Evolutionary conservation across 495 filamentous ascomycete species (phyloP).

Genomic region (Annulohypoxylon moriforme): DNA sequence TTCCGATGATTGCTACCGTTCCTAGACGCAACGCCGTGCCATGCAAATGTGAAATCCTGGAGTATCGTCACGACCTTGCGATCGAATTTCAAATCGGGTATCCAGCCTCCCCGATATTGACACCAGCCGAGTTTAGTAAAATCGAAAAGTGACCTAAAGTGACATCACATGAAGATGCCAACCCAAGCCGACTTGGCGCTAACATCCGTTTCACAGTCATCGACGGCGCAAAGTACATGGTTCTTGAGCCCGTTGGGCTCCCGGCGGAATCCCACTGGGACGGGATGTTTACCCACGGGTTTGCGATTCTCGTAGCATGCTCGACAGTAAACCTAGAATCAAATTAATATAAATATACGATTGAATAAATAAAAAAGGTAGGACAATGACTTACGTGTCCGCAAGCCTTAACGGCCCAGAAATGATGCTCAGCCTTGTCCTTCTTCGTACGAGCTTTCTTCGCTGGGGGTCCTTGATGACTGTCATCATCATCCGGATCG

Average conservation of each 20-base stretch:
- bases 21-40: slow-evolving; percentile 24
- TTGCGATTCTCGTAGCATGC: slow-evolving; percentile 57
- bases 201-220: slow-evolving; percentile 56
- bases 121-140: not conserved
- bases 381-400: slow-evolving; percentile 56
- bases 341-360: slow-evolving; percentile 8
- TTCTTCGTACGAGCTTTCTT: slow-evolving; percentile 56
- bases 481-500: slow-evolving; percentile 50
- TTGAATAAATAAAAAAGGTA: not conserved
- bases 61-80: slow-evolving; percentile 3
- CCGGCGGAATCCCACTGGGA: slow-evolving; percentile 40
- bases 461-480: slow-evolving; percentile 37
- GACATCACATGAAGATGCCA: slow-evolving; percentile 55
- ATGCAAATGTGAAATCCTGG: slow-evolving; percentile 28
- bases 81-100: slow-evolving; percentile 4
- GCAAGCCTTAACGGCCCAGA: slow-evolving; percentile 63
- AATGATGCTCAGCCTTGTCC: slow-evolving; percentile 59
- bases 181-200: slow-evolving; percentile 55
- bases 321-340: slow-evolving; percentile 58
- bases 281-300: slow-evolving; percentile 28
- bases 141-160: not conserved
- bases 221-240: slow-evolving; percentile 55
- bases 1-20: slow-evolving; percentile 5
- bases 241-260: slow-evolving; percentile 36
- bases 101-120: not conserved